These are phyloP conservation scores for Botrytis deweyae DNA, from an alignment of 2,329 filamentous ascomycete genomes.

Conservation along the genomic window DNA sequence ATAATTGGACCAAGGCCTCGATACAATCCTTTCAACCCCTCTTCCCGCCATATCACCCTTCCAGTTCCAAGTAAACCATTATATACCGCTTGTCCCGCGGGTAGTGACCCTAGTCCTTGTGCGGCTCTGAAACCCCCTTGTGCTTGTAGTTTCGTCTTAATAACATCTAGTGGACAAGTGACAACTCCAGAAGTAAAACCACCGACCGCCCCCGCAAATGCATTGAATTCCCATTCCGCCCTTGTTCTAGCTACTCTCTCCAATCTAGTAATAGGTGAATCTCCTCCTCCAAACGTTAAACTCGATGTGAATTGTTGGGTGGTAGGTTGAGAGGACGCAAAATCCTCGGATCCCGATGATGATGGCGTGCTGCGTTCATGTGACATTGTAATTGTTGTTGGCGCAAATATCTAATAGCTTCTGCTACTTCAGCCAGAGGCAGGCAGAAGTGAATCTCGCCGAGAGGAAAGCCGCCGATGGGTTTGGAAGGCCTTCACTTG, in stretches of 20 bases:
- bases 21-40: conserved; percentile 88
- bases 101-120: conserved; percentile 21
- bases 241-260: conserved; percentile 57
- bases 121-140: conserved; percentile 74
- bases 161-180: conserved; percentile 96
- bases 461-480: background rate
- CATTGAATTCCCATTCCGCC: conserved; percentile 70
- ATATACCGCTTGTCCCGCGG: conserved; percentile 61
- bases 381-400: conserved; percentile 44
- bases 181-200: conserved; percentile 92
- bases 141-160: conserved; percentile 97
- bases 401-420: conserved; percentile 43
- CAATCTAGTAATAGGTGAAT: conserved; percentile 44
- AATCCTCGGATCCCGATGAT: conserved; percentile 35
- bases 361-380: conserved; percentile 45
- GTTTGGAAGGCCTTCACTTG: conserved; percentile 18
- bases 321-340: conserved; percentile 28
- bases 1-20: conserved; percentile 92
- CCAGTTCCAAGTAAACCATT: conserved; percentile 85
- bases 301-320: conserved; percentile 29
- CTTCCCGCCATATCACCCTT: conserved; percentile 79
- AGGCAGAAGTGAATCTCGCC: conserved; percentile 3
- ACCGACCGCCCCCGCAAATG: conserved; percentile 81
- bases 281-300: conserved; percentile 25
- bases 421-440: conserved; percentile 24